Conservation (phyloP, 139 green algal species). For the Volvox africanus region DNA sequence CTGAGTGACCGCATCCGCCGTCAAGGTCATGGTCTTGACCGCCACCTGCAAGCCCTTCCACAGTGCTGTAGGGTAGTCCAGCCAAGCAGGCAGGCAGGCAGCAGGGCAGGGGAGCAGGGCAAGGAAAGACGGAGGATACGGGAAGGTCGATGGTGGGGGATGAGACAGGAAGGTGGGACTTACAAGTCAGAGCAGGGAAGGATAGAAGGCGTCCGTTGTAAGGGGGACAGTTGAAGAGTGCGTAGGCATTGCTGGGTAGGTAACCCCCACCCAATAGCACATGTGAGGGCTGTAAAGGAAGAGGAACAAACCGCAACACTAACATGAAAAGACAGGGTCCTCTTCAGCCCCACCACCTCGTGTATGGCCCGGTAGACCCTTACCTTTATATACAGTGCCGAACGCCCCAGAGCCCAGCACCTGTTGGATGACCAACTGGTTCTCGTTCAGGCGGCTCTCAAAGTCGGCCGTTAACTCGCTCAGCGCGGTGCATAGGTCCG, state of each 20-base stretch:
- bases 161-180: too few species aligned
- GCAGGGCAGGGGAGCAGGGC: background rate
- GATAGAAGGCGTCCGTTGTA: too few species aligned
- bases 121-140: background rate
- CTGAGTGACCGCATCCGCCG: conserved; percentile 26
- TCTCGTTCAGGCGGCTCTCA: conserved; percentile 33
- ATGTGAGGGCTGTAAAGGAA: too few species aligned
- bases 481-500: background rate
- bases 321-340: too few species aligned
- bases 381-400: conserved; percentile 54
- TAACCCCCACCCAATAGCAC: too few species aligned
- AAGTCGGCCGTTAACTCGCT: conserved; percentile 21
- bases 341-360: too few species aligned
- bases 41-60: conserved; percentile 49
- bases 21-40: conserved; percentile 50
- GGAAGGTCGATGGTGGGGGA: background rate
- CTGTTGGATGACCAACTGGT: conserved; percentile 50
- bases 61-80: too few species aligned
- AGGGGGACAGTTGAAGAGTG: too few species aligned
- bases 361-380: background rate
- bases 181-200: too few species aligned
- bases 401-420: conserved; percentile 44
- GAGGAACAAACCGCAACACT: too few species aligned
- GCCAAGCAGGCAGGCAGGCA: background rate
- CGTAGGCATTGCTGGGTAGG: too few species aligned